These are phyloP conservation scores for Camellia japonica DNA, from an alignment of 148 eudicot genomes.

Conservation along the genomic window DNA sequence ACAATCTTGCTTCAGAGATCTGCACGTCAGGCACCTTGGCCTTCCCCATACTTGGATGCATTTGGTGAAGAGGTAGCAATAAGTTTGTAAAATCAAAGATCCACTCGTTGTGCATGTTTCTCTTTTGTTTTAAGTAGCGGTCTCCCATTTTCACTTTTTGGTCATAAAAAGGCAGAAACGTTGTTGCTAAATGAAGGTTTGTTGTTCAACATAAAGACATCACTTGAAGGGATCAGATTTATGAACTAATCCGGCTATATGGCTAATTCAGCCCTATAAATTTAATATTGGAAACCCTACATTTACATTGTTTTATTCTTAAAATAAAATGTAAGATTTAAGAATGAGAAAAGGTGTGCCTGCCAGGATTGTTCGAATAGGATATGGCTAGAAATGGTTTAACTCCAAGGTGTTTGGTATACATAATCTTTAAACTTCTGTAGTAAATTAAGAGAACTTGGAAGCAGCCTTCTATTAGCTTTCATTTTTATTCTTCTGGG, in stretches of 20 bases:
- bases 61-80: constrained; percentile 91
- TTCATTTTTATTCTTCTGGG: neutral
- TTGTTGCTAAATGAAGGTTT: neutral
- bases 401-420: neutral
- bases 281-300: neutral
- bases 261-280: neutral
- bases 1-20: constrained; percentile 82
- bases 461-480: constrained; percentile 4
- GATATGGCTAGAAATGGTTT: neutral
- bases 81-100: neutral
- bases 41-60: constrained; percentile 93
- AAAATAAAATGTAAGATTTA: neutral
- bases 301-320: neutral
- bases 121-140: neutral
- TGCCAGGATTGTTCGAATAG: neutral
- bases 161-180: neutral
- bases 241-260: neutral
- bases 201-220: neutral
- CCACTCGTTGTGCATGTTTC: neutral
- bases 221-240: constrained; percentile 3
- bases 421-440: neutral
- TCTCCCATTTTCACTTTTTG: neutral
- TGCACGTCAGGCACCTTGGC: constrained; percentile 92
- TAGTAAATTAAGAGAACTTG: neutral
- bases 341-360: too few species aligned